A percentile compares a stretch with the other conserved stretches of the same genome.
phyloP scores from a whole-genome alignment of 805 yeast species.

The Metschnikowia noctiluminum region DNA sequence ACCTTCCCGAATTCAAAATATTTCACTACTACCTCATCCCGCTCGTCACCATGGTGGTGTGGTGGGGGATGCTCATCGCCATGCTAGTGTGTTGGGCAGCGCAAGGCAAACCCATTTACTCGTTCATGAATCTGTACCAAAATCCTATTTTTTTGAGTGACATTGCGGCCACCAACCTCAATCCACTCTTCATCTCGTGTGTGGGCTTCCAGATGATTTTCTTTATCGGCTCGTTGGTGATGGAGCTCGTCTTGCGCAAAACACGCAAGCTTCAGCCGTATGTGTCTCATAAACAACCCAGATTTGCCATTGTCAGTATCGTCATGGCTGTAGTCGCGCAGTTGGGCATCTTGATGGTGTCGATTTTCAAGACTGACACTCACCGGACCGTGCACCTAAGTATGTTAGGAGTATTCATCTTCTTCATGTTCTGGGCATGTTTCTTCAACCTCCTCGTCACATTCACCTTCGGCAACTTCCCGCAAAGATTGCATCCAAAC shows the following conservation, averaged over 20 bases:
- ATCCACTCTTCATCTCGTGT: slow-evolving; percentile 80
- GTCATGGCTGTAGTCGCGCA: slow-evolving; percentile 56
- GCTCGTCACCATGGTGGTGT: slow-evolving; percentile 57
- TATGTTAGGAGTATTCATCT: slow-evolving; percentile 73
- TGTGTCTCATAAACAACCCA: slow-evolving; percentile 39
- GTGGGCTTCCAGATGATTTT: slow-evolving; percentile 74
- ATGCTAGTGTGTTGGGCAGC: slow-evolving; percentile 73
- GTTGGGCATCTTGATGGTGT: slow-evolving; percentile 67
- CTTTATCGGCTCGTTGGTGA: slow-evolving; percentile 56
- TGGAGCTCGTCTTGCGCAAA: slow-evolving; percentile 62
- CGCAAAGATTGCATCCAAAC: slow-evolving; percentile 34
- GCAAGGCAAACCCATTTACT: slow-evolving; percentile 73
- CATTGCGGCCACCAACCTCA: slow-evolving; percentile 81
- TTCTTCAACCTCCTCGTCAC: slow-evolving; percentile 35
- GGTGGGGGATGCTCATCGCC: slow-evolving; percentile 92
- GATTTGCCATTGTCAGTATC: slow-evolving; percentile 39
- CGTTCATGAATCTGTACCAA: slow-evolving; percentile 45
- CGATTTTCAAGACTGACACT: slow-evolving; percentile 64
- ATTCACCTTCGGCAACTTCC: slow-evolving; percentile 37
- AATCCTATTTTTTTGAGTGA: slow-evolving; percentile 73
- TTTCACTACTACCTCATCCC: slow-evolving; percentile 59
- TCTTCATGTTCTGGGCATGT: slow-evolving; percentile 53
- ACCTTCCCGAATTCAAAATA: slow-evolving; percentile 34
- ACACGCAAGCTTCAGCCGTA: slow-evolving; percentile 54
- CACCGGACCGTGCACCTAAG: slow-evolving; percentile 57